A percentile compares a stretch with the other conserved stretches of the same genome.
Evolutionary conservation across 805 yeast species (phyloP).

Genomic region (Ogataea pilisensis): DNA sequence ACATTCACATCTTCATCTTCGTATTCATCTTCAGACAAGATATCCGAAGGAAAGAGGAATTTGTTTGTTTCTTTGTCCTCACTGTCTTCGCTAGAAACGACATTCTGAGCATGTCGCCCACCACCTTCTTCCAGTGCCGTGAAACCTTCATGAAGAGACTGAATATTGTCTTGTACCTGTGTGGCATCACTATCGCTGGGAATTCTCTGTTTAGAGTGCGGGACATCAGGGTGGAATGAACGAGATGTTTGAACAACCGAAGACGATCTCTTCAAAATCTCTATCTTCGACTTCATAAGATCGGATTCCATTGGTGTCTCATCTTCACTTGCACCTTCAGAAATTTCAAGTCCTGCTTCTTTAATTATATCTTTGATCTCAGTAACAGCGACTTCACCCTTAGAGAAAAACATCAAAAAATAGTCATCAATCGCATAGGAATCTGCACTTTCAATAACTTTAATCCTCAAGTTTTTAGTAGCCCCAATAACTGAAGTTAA

Average conservation of each 20-base stretch:
- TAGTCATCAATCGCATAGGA: constrained; percentile 63
- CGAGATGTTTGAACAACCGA: constrained; percentile 23
- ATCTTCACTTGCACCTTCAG: constrained; percentile 22
- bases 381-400: constrained; percentile 40
- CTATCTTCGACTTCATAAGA: constrained; percentile 23
- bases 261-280: constrained; percentile 20
- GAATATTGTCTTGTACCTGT: too few relatives aligned
- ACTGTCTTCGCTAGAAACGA: neutral
- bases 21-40: neutral
- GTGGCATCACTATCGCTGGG: neutral
- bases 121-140: neutral
- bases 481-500: constrained; percentile 51
- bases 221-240: constrained; percentile 2
- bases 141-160: neutral
- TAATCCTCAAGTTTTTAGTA: constrained; percentile 55
- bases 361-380: constrained; percentile 39
- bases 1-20: neutral
- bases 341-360: constrained; percentile 26
- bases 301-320: constrained; percentile 14
- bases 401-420: constrained; percentile 61
- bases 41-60: too few relatives aligned
- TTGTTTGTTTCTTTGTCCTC: too few relatives aligned
- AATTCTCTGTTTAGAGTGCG: neutral
- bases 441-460: constrained; percentile 52
- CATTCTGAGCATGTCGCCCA: neutral